A percentile compares a stretch with the other conserved stretches of the same genome.
phyloP scores from a whole-genome alignment of 1,284 basidiomycete species.

The Xerocomus minutiporus region DNA sequence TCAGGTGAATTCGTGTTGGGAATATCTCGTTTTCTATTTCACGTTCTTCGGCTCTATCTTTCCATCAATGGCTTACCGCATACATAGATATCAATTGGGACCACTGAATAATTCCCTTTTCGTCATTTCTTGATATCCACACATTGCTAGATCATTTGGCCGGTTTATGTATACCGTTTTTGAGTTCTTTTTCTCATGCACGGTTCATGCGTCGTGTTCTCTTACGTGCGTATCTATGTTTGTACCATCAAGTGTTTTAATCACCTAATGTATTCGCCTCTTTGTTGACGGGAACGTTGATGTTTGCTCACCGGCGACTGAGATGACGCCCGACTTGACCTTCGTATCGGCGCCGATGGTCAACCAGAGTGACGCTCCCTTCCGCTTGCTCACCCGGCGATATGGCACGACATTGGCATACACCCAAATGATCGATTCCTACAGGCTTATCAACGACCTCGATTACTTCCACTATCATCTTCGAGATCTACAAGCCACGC shows the following conservation, averaged over 20 bases:
- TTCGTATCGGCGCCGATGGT: conserved; percentile 64
- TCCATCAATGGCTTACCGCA: conserved; percentile 8
- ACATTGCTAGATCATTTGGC: conserved; percentile 26
- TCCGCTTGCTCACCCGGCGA: conserved; percentile 52
- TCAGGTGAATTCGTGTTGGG: neutral
- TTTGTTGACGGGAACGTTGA: too few species aligned
- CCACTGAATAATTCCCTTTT: conserved; percentile 5
- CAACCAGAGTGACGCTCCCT: conserved; percentile 69
- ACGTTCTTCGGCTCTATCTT: neutral
- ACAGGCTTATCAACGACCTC: conserved; percentile 52
- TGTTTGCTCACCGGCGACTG: neutral
- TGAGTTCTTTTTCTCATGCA: neutral
- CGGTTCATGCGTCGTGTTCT: neutral
- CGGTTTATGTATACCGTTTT: conserved; percentile 20
- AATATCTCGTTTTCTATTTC: conserved; percentile 5
- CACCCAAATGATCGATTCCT: conserved; percentile 68
- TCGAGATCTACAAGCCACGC: conserved; percentile 43
- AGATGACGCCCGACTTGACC: conserved; percentile 33
- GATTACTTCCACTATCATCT: conserved; percentile 59
- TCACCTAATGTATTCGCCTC: conserved; percentile 18
- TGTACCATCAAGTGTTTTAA: conserved; percentile 13
- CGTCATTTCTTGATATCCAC: conserved; percentile 20
- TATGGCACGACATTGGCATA: conserved; percentile 62
- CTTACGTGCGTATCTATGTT: conserved; percentile 1
- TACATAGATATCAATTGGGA: conserved; percentile 11